Conservation (phyloP, 1,284 basidiomycete species). For the Cronartium quercuum region DNA sequence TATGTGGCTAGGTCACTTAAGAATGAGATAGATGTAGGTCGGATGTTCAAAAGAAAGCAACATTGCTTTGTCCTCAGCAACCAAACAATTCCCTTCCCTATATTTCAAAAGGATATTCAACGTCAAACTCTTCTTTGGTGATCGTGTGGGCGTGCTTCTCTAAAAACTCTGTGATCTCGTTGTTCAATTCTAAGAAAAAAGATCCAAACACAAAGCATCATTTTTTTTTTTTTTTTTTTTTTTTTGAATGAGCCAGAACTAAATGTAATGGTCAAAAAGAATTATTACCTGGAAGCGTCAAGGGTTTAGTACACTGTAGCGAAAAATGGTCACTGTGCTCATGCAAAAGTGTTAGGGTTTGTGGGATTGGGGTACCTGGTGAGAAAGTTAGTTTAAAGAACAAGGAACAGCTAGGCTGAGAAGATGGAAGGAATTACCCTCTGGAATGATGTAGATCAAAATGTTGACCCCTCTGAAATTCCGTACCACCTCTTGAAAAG, state of each 20-base stretch:
- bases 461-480: conserved; percentile 36
- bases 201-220: background rate
- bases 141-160: conserved; percentile 4
- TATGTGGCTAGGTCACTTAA: too few species aligned
- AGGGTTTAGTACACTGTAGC: conserved; percentile 30
- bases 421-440: background rate
- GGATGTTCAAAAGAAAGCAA: too few species aligned
- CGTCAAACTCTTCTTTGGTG: conserved; percentile 28
- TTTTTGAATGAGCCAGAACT: background rate
- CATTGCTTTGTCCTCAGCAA: too few species aligned
- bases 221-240: too few species aligned
- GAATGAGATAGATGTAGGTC: too few species aligned
- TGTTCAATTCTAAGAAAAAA: conserved; percentile 29
- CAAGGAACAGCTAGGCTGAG: too few species aligned
- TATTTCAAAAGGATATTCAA: conserved; percentile 36
- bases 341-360: conserved; percentile 31
- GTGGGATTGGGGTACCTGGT: conserved; percentile 13
- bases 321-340: conserved; percentile 39
- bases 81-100: background rate
- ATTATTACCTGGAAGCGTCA: conserved; percentile 24
- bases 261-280: background rate
- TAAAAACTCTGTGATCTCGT: conserved; percentile 32
- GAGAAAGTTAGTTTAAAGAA: background rate
- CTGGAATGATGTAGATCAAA: conserved; percentile 24
- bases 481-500: conserved; percentile 36